A percentile compares a stretch with the other conserved stretches of the same genome.
Conservation (phyloP, 257 asterid genomes). For the Solanum chmielewskii region DNA sequence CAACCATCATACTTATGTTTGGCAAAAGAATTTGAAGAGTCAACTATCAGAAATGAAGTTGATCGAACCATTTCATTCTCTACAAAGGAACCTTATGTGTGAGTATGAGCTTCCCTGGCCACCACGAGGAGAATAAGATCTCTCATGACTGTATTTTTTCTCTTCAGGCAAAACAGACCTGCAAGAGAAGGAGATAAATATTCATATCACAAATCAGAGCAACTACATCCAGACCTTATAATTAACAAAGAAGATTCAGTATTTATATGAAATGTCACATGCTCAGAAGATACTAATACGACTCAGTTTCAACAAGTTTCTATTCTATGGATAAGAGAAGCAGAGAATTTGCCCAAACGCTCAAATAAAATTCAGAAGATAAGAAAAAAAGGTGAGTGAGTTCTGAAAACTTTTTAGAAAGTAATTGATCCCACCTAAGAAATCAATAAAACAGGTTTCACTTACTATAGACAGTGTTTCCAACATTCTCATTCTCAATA, state of each 20-base stretch:
- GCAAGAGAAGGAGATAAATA: not conserved
- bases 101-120: constrained; percentile 25
- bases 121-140: constrained; percentile 3
- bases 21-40: not conserved
- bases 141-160: constrained; percentile 52
- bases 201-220: not conserved
- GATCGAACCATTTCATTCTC: not conserved
- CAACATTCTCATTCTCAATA: not conserved
- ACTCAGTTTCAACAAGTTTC: not conserved
- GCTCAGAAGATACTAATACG: not conserved
- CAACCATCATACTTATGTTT: not conserved
- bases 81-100: not conserved
- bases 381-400: not conserved
- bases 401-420: not conserved
- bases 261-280: not conserved
- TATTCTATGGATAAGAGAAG: not conserved
- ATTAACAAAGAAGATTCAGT: not conserved
- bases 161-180: constrained; percentile 71
- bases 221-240: not conserved
- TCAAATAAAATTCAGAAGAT: not conserved
- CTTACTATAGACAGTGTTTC: not conserved
- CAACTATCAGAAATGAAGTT: not conserved
- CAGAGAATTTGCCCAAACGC: not conserved
- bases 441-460: not conserved
- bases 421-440: not conserved